phyloP scores from a whole-genome alignment of 495 filamentous ascomycete species.

The Tuber borchii region DNA sequence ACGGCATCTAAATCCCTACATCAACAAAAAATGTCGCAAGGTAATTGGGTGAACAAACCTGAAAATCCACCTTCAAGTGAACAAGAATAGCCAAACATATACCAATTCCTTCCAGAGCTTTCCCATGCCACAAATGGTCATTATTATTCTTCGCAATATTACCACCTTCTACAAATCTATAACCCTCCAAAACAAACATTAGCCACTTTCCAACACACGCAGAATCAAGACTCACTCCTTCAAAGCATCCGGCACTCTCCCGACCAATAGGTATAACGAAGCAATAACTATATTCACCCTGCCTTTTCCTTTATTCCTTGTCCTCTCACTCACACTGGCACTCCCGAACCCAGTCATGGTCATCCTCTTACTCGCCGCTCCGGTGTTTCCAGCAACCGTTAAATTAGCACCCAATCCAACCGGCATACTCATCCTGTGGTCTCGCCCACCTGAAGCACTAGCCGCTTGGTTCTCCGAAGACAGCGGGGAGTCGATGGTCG shows the following conservation, averaged over 20 bases:
- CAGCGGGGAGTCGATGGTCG: conserved; percentile 68
- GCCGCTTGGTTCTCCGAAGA: conserved; percentile 24
- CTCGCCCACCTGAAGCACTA: conserved; percentile 11
- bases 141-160: conserved; percentile 68
- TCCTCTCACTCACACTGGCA: conserved; percentile 63
- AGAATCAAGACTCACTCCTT: conserved; percentile 51
- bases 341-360: conserved; percentile 80
- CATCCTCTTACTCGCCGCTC: conserved; percentile 64
- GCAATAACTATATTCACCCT: conserved; percentile 75
- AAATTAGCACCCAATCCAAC: conserved; percentile 53
- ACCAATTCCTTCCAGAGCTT: conserved; percentile 79
- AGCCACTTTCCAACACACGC: conserved; percentile 11
- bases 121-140: conserved; percentile 95
- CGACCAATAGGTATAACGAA: conserved; percentile 77
- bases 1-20: conserved; percentile 50
- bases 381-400: conserved; percentile 43
- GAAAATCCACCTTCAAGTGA: conserved; percentile 80
- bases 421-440: conserved; percentile 76
- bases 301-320: conserved; percentile 74
- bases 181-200: conserved; percentile 14
- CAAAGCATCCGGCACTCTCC: conserved; percentile 81
- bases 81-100: conserved; percentile 76
- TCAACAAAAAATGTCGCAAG: conserved; percentile 1
- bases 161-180: conserved; percentile 63
- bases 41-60: conserved; percentile 49